Base-by-base conservation (phyloP, 768 basidiomycete species). In the Pleurotus sapidus region DNA sequence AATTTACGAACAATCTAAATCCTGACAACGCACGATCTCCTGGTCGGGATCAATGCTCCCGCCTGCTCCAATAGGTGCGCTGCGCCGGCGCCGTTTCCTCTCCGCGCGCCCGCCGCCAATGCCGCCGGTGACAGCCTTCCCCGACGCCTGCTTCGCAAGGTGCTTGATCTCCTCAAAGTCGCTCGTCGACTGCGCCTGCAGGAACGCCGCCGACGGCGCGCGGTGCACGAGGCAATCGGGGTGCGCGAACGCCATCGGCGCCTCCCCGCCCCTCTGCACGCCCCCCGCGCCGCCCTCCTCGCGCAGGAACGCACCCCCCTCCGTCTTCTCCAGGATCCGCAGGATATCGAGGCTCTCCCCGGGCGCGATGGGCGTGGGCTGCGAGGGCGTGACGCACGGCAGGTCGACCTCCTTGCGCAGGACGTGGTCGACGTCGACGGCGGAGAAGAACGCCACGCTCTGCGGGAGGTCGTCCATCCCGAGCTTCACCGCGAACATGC, bases 391-490 rank as follows among this genome's bases (percentile, higher is more conserved):
- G 34, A 93, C 83, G 63, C 96, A 99, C 0, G 92, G 79, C 91
- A 98, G 93, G 67, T 95, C 91, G 23, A 95, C 93, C 72, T 98
- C 96, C 70, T 99, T 99, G 37, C 97, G 82, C 40, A 98, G 77
- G 0, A 97, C 91, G 14, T 78, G 77, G 69, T 99, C 96, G 18
- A 98, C 75, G 68, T 98, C 97, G 47, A 99, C 94, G 0, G 93
- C 92, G 1, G 94, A 97, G 77, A 99, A 98, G 77, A 97, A 99
- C 0, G 95, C 93, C 5, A 97, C 91, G 38, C 95, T 87, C 66
- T 96, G 93, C 0, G 97, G 97, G 1, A 98, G 77, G 67, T 98
- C 92, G 65, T 94, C 92, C 88, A 99, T 92, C 4, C 95, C 94
- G n/a, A 98, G 77, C 64, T 84, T 89, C 70, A 84, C 95, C 1